phyloP scores from a whole-genome alignment of 495 filamentous ascomycete genomes.

The Trichoderma asperelloides region DNA sequence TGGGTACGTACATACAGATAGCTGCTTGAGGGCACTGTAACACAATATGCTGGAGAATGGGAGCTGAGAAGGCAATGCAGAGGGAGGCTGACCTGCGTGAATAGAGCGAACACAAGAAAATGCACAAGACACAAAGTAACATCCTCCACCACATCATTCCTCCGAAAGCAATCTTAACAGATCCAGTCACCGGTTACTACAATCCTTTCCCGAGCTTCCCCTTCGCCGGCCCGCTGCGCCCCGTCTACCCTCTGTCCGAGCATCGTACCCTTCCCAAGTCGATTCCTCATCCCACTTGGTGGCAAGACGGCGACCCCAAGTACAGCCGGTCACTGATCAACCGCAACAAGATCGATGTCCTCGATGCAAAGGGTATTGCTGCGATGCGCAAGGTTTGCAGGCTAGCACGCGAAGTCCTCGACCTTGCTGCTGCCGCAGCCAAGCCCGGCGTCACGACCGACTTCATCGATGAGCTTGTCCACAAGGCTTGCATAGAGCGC shows the following conservation, averaged over 20 bases:
- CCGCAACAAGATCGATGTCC: slow-evolving; percentile 69
- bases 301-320: slow-evolving; percentile 69
- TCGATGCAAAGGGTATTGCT: slow-evolving; percentile 66
- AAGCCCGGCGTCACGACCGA: slow-evolving; percentile 92
- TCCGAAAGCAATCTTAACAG: slow-evolving; percentile 73
- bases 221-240: slow-evolving; percentile 72
- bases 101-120: slow-evolving; percentile 73
- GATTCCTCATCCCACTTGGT: slow-evolving; percentile 81
- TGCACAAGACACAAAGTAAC: slow-evolving; percentile 80
- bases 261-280: slow-evolving; percentile 63
- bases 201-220: slow-evolving; percentile 85
- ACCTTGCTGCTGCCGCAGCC: slow-evolving; percentile 73
- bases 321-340: slow-evolving; percentile 62
- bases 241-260: slow-evolving; percentile 81
- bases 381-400: slow-evolving; percentile 92
- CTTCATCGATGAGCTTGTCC: slow-evolving; percentile 90
- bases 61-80: not conserved
- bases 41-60: not conserved
- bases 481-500: slow-evolving; percentile 90
- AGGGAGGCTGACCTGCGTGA: not conserved
- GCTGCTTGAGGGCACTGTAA: not conserved
- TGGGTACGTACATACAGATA: slow-evolving; percentile 57
- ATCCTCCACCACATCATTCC: slow-evolving; percentile 57
- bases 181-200: slow-evolving; percentile 78
- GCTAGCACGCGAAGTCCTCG: slow-evolving; percentile 82